Conservation (phyloP, 2,329 filamentous ascomycete species). For the Fusarium udum region DNA sequence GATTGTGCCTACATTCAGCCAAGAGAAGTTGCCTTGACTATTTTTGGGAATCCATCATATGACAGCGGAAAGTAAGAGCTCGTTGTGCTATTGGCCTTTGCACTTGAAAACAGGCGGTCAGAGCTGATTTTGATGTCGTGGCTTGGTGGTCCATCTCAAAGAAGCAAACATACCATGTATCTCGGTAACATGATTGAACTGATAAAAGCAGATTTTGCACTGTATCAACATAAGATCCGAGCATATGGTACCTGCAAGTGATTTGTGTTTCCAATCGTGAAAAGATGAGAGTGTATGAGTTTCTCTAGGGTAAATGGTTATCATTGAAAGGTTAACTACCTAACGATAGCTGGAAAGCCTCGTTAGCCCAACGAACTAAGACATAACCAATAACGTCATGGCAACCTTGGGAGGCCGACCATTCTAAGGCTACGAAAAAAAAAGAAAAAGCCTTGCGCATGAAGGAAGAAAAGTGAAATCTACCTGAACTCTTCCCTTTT, state of each 20-base stretch:
- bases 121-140: background rate
- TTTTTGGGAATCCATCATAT: background rate
- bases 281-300: no score
- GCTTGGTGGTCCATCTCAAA: background rate
- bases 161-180: constrained; percentile 1
- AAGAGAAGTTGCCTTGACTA: background rate
- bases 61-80: background rate
- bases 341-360: background rate
- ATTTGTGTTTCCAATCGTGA: background rate
- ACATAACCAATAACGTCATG: constrained; percentile 10
- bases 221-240: background rate
- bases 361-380: constrained; percentile 4
- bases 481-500: background rate
- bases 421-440: constrained; percentile 11
- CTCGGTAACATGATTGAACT: background rate
- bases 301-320: background rate
- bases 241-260: background rate
- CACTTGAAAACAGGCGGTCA: background rate
- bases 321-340: background rate
- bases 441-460: background rate
- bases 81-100: background rate
- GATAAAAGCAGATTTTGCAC: background rate
- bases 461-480: background rate
- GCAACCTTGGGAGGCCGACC: constrained; percentile 34
- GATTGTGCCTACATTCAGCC: background rate